Evolutionary conservation across 2,329 filamentous ascomycete species (phyloP), one percentile per base, ranked within the genome.

Genomic region (Lizonia empirigonia): DNA sequence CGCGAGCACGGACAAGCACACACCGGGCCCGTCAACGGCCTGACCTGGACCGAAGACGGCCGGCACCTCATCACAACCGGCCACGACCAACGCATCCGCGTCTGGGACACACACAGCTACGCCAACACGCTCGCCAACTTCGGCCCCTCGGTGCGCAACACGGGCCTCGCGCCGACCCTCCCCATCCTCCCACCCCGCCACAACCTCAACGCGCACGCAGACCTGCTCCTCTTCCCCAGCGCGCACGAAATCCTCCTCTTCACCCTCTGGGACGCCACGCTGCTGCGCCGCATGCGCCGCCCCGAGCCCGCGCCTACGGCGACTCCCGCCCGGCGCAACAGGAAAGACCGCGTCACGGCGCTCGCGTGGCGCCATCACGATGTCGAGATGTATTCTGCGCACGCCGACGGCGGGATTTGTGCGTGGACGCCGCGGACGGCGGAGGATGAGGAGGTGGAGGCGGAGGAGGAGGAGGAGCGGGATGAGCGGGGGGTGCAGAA

Each of bases 91-190:
- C 84, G 88, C 7, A 87, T 97, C 56, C 84, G 92, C 4, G 89
- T 97, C 1, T 97, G 93, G 93, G 83, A 96, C 68, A 84, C 89
- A 1, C 80, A 80, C 0, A 90, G 85, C 0, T 91, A 91, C 2
- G 88, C 88, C 15, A 97, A 97, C 71, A 95, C 90, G 0, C 83
- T 97, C 5, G 89, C 89, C 0, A 92, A 88, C 70, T 97, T 97
- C 67, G 91, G 91, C 0, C 89, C 92, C 1, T 81, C 86, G 22
- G 81, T 97, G 32, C 87, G 86, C 62, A 97, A 97, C 69, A 80
- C 62, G 0, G 69, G 72, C 7, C 72, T 76, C 2, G 75, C 76
- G 3, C 66, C 72, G 5, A 54, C 74, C 18, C 62, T 74, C 58
- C 72, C 78, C 57, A 40, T 81, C 56, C 45, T 81, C 77, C 59